Conservation (phyloP, 108 stramenopile species). For the Ochromonas danica region DNA sequence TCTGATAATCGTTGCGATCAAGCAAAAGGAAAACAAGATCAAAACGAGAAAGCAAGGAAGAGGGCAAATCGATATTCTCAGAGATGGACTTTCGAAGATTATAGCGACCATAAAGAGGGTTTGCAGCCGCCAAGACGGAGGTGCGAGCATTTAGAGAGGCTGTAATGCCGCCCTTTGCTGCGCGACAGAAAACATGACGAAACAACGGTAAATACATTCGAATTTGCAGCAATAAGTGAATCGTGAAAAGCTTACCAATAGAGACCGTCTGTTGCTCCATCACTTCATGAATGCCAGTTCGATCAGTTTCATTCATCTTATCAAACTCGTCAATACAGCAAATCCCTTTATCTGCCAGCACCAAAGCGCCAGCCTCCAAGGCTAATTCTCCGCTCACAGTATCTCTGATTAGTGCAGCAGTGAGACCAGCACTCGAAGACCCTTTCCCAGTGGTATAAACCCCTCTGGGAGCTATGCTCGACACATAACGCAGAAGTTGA, state of each 20-base stretch:
- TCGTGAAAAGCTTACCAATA: background rate
- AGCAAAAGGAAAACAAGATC: slow-evolving; percentile 96
- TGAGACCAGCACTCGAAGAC: slow-evolving; percentile 92
- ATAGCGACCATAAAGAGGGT: slow-evolving; percentile 94
- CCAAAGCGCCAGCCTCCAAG: slow-evolving; percentile 96
- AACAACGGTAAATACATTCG: slow-evolving; percentile 56
- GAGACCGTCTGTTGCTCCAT: slow-evolving; percentile 99
- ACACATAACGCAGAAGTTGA: slow-evolving; percentile 94
- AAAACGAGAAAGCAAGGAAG: slow-evolving; percentile 93
- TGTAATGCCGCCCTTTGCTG: slow-evolving; percentile 97
- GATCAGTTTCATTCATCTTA: slow-evolving; percentile 66
- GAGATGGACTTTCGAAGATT: slow-evolving; percentile 71
- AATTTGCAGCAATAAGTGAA: slow-evolving; percentile 26
- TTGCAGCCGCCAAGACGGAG: slow-evolving; percentile 96
- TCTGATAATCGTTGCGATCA: slow-evolving; percentile 79
- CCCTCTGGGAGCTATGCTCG: slow-evolving; percentile 86
- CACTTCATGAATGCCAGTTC: slow-evolving; percentile 99
- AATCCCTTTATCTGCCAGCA: slow-evolving; percentile 94
- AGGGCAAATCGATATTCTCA: slow-evolving; percentile 95
- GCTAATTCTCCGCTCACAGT: slow-evolving; percentile 89
- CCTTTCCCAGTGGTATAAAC: slow-evolving; percentile 98
- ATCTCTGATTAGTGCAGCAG: slow-evolving; percentile 92
- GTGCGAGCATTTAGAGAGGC: slow-evolving; percentile 96
- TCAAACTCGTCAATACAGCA: slow-evolving; percentile 98
- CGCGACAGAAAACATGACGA: too few species aligned